Evolutionary conservation across 2,329 filamentous ascomycete species (phyloP).

Genomic region (Fusarium beomiforme): DNA sequence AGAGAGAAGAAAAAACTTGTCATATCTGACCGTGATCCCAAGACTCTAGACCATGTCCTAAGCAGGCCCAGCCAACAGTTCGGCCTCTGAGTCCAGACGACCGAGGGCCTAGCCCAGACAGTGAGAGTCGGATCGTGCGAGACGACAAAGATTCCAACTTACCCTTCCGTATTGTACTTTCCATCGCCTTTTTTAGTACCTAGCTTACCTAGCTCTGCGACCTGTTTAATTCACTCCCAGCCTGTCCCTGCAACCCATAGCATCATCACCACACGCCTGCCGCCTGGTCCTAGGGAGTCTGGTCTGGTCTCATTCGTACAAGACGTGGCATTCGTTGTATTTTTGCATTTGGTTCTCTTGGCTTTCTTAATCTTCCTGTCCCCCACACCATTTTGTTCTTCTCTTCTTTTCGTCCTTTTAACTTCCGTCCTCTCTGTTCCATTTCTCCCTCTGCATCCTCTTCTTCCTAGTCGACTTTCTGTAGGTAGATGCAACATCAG

Average conservation of each 20-base stretch:
- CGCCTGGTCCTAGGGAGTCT: conserved; percentile 27
- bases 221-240: conserved; percentile 35
- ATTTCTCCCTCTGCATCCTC: background rate
- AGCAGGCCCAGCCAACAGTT: conserved; percentile 21
- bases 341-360: conserved; percentile 23
- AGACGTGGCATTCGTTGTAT: conserved; percentile 43
- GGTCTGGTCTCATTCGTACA: conserved; percentile 36
- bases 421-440: background rate
- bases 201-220: conserved; percentile 22
- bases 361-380: conserved; percentile 29
- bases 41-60: conserved; percentile 18
- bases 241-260: conserved; percentile 41
- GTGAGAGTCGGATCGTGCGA: conserved; percentile 16
- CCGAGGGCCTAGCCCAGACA: background rate
- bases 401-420: conserved; percentile 2
- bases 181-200: conserved; percentile 10
- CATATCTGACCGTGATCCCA: background rate
- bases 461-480: background rate
- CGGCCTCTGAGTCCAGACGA: conserved; percentile 10
- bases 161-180: conserved; percentile 16
- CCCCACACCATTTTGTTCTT: conserved; percentile 26
- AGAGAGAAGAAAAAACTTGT: background rate
- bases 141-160: conserved; percentile 34
- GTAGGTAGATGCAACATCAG: background rate
- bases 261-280: conserved; percentile 39